These are phyloP conservation scores for Boletus barrowsii DNA, from an alignment of 768 basidiomycete genomes.

Conservation along the genomic window DNA sequence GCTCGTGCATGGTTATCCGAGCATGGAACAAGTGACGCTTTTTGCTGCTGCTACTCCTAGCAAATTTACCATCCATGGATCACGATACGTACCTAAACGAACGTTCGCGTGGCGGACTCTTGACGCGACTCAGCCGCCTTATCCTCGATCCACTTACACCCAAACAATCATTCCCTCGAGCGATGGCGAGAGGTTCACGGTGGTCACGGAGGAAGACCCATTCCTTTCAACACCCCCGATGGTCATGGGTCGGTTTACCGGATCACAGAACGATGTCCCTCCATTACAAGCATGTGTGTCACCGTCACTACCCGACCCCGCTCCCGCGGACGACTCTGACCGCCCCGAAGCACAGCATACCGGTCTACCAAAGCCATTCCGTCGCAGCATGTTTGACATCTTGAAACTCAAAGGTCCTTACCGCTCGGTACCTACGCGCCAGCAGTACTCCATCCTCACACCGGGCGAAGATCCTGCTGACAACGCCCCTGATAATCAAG, in stretches of 20 bases:
- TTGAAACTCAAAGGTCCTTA: slow-evolving; percentile 14
- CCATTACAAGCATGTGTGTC: slow-evolving; percentile 5
- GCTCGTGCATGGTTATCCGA: slow-evolving; percentile 14
- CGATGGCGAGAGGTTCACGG: slow-evolving; percentile 25
- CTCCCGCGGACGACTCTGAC: background rate
- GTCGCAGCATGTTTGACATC: slow-evolving; percentile 22
- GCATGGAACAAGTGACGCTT: slow-evolving; percentile 29
- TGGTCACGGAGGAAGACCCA: slow-evolving; percentile 23
- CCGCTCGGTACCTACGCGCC: background rate
- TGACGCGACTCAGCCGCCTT: background rate
- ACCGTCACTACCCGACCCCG: background rate
- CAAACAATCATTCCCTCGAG: slow-evolving; percentile 19
- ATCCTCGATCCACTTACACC: slow-evolving; percentile 1
- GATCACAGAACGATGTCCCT: background rate
- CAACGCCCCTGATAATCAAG: background rate
- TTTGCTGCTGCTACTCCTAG: slow-evolving; percentile 26
- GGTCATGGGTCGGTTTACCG: background rate
- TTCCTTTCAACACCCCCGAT: slow-evolving; percentile 11
- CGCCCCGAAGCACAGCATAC: background rate
- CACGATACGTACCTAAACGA: slow-evolving; percentile 20
- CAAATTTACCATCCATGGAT: slow-evolving; percentile 29
- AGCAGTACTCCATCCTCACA: background rate
- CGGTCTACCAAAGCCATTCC: slow-evolving; percentile 13
- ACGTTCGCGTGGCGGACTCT: slow-evolving; percentile 8
- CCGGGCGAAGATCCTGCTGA: background rate